Base-by-base conservation (phyloP, 441 rosid genomes). In the Pelargonium australe region DNA sequence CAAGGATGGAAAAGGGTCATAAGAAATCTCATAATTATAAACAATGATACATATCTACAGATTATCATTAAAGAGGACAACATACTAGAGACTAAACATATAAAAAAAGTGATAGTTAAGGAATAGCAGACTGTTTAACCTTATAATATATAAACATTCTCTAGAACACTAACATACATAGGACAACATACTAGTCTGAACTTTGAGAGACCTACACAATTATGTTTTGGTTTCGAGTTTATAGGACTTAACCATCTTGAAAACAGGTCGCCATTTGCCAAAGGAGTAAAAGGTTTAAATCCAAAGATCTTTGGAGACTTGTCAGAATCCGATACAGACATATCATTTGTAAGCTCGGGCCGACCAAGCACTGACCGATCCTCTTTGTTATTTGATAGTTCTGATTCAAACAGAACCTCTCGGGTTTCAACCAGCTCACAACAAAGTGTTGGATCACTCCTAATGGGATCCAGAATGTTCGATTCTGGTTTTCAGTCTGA, bases 361-460 rank as follows among this genome's bases (percentile, higher is more conserved):
- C 74, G 96, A 75, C 86, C 95, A 58, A 95, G 97, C 87, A 83
- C 85, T 4, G 92, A 91, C 16, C 80, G 76, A 17, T 82, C 89
- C 55, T 84, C 89, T 25, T 73, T 76, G 43, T 44, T 78, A 70
- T 79, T 73, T 13, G 94, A 88, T 47, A 80, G 69, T 62, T 71
- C 80, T 9, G 95, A 91, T 69, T 71, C 82, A 41, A 78, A 71
- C 63, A 75, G 67, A 62, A 71, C 76, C 9, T 70, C 90, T 2
- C 76, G 86, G 65, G 37, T 75, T 63, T 90, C 97, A 8, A 72
- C 77, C 31, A 65, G 86, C 74, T 84, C 99, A 28, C 96, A 83
- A 1, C 76, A 82, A 6, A 84, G 94, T 80, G 25, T 77, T 70
- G 89, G 83, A 63, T 91, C 97, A 23, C 71, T 80, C 69, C 86